Conservation (phyloP, 176 grass and related monocot genomes). For the Cocos nucifera region DNA sequence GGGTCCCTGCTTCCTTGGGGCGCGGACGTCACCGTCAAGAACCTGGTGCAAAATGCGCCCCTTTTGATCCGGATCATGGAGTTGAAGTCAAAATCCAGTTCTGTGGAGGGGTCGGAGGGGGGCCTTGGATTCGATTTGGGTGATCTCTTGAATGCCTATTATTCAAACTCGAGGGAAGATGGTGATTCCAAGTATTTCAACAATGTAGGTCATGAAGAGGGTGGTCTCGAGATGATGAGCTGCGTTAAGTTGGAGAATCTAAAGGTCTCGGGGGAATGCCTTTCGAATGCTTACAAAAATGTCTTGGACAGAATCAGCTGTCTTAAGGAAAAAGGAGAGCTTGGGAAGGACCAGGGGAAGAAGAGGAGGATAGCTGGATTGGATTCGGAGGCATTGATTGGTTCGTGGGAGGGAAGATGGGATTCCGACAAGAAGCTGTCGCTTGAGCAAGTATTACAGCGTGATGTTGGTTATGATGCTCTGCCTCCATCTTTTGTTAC, state of each 20-base stretch:
- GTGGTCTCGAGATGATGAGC: neutral
- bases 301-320: slow-evolving; percentile 41
- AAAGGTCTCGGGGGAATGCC: slow-evolving; percentile 40
- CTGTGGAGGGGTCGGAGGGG: slow-evolving; percentile 25
- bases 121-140: slow-evolving; percentile 23
- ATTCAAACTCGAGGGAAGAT: neutral
- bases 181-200: slow-evolving; percentile 48
- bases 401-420: slow-evolving; percentile 27
- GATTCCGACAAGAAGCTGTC: slow-evolving; percentile 38
- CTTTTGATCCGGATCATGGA: slow-evolving; percentile 57
- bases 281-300: slow-evolving; percentile 62
- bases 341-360: slow-evolving; percentile 39
- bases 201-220: neutral
- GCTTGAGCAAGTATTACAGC: slow-evolving; percentile 35
- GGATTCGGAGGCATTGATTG: slow-evolving; percentile 33
- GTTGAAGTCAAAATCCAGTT: slow-evolving; percentile 32
- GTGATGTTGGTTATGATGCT: slow-evolving; percentile 69
- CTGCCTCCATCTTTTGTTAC: slow-evolving; percentile 70
- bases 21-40: slow-evolving; percentile 43
- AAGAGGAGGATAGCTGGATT: slow-evolving; percentile 30
- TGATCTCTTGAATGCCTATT: slow-evolving; percentile 22
- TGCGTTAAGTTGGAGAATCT: slow-evolving; percentile 18
- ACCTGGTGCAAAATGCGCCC: slow-evolving; percentile 42
- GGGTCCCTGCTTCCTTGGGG: slow-evolving; percentile 56
- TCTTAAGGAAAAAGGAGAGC: slow-evolving; percentile 36